These are phyloP conservation scores for Nicotiana tabacum DNA, from an alignment of 257 asterid genomes.

Conservation along the genomic window DNA sequence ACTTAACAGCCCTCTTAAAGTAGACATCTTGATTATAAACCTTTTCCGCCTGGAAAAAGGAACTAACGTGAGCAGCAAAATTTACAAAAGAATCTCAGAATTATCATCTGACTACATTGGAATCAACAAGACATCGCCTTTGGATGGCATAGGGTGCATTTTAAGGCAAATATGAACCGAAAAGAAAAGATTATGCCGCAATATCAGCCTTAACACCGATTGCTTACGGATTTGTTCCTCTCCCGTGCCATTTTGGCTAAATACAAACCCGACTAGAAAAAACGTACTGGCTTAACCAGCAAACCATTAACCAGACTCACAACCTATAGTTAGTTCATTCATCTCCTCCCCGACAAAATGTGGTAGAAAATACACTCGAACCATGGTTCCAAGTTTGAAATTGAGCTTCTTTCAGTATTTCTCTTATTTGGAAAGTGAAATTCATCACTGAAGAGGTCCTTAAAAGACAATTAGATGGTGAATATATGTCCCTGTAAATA, in stretches of 20 bases:
- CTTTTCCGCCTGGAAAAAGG: conserved; percentile 62
- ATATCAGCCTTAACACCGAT: background rate
- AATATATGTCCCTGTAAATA: background rate
- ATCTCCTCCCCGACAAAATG: background rate
- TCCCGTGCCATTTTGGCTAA: background rate
- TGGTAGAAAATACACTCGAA: background rate
- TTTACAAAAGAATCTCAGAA: background rate
- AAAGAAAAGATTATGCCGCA: background rate
- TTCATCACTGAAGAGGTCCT: background rate
- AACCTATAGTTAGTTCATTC: background rate
- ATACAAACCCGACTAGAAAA: background rate
- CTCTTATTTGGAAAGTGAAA: background rate
- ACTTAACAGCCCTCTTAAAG: conserved; percentile 87
- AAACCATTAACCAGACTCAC: background rate
- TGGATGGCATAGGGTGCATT: background rate
- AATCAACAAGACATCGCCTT: background rate
- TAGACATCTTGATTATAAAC: conserved; percentile 87
- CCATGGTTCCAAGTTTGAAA: background rate
- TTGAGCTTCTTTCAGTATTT: background rate
- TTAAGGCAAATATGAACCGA: background rate
- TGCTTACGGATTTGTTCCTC: background rate
- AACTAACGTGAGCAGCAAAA: background rate
- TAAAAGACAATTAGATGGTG: background rate
- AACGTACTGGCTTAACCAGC: background rate
- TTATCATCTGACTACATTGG: background rate